Evolutionary conservation across 345 rosid genomes (phyloP).

Genomic region (Populus davidiana): DNA sequence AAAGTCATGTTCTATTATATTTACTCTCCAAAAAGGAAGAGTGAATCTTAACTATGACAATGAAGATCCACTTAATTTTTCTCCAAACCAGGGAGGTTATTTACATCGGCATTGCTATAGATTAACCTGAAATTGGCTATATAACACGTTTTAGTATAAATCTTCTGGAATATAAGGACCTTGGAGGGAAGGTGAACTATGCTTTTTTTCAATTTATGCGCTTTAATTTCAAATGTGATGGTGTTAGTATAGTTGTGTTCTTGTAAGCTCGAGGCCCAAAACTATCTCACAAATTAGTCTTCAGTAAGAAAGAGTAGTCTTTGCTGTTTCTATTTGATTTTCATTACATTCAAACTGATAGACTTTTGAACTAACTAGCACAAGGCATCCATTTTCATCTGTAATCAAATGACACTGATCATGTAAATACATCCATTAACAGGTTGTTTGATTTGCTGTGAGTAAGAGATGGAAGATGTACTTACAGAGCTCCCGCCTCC

Average conservation of each 20-base stretch:
- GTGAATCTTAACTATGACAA: background rate
- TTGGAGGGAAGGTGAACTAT: background rate
- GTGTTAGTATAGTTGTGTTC: background rate
- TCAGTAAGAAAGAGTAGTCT: background rate
- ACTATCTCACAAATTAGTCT: background rate
- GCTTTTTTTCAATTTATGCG: background rate
- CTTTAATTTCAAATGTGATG: background rate
- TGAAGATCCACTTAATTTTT: background rate
- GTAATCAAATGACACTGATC: background rate
- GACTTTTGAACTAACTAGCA: background rate
- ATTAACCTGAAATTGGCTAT: background rate
- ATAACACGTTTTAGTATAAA: background rate
- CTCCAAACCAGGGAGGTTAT: background rate
- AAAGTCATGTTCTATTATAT: background rate
- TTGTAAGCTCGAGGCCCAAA: background rate
- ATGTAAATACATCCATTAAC: background rate
- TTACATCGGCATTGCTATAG: background rate
- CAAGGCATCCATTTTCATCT: background rate
- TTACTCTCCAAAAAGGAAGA: background rate
- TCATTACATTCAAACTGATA: background rate
- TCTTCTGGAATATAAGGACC: background rate
- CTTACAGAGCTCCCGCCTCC: constrained; percentile 91
- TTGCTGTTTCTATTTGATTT: background rate
- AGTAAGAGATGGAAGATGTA: constrained; percentile 72
- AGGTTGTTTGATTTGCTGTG: background rate